These are phyloP conservation scores for Fusarium albosuccineum DNA, from an alignment of 2,329 filamentous ascomycete species.

Conservation along the genomic window DNA sequence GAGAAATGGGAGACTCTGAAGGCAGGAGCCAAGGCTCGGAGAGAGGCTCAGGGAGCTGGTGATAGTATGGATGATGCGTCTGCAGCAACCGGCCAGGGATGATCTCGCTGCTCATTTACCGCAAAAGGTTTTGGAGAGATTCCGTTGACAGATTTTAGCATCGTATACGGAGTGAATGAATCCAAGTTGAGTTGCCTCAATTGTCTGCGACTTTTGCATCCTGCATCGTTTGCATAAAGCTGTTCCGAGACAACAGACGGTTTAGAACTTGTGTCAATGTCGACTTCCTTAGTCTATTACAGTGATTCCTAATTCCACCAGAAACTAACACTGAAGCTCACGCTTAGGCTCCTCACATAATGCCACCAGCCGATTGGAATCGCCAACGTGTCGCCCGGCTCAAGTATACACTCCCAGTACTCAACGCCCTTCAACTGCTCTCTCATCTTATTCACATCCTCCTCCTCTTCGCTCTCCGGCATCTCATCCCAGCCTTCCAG, in stretches of 20 bases:
- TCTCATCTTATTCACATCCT: slow-evolving; percentile 55
- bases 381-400: slow-evolving; percentile 86
- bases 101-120: neutral
- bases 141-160: neutral
- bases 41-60: slow-evolving; percentile 56
- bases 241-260: no score
- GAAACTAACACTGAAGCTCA: slow-evolving; percentile 95
- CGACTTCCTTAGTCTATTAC: neutral
- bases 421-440: slow-evolving; percentile 68
- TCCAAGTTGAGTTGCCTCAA: neutral
- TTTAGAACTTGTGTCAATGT: no score
- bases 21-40: slow-evolving; percentile 69
- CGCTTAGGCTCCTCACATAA: slow-evolving; percentile 86
- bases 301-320: slow-evolving; percentile 79
- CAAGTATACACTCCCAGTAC: slow-evolving; percentile 83
- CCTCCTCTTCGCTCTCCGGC: slow-evolving; percentile 43
- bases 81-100: slow-evolving; percentile 30
- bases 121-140: no score
- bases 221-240: neutral
- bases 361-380: slow-evolving; percentile 99
- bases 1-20: slow-evolving; percentile 73
- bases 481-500: slow-evolving; percentile 71
- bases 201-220: neutral
- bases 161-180: slow-evolving; percentile 2
- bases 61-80: slow-evolving; percentile 53